Conservation (phyloP, 345 rosid genomes). For the Populus deltoides region DNA sequence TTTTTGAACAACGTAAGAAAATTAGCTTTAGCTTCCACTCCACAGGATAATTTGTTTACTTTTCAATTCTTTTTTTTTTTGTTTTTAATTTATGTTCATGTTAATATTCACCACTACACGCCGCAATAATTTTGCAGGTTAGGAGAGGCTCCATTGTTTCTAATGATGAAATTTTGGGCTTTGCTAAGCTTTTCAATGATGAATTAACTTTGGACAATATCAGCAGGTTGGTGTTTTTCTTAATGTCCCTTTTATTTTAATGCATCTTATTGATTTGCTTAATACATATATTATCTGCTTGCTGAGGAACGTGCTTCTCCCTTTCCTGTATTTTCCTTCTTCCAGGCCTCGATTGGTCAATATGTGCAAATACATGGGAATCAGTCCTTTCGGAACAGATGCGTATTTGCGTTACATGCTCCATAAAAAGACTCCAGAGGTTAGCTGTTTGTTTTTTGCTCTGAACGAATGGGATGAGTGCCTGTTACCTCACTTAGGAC, state of each 20-base stretch:
- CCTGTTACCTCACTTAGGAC: background rate
- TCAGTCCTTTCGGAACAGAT: constrained; percentile 90
- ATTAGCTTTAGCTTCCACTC: no score
- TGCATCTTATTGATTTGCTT: background rate
- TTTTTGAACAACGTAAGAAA: constrained; percentile 15
- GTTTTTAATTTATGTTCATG: background rate
- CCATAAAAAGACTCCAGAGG: constrained; percentile 77
- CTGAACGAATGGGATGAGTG: background rate
- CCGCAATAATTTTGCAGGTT: constrained; percentile 45
- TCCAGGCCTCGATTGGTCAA: constrained; percentile 85
- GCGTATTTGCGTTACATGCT: constrained; percentile 94
- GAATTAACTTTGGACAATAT: constrained; percentile 94
- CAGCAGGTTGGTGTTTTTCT: constrained; percentile 59
- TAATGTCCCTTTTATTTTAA: background rate
- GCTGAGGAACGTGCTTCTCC: background rate
- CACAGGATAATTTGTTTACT: background rate
- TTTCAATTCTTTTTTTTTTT: background rate
- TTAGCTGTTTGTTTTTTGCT: constrained; percentile 32
- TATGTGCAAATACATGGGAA: constrained; percentile 99
- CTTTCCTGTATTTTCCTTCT: background rate
- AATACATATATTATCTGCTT: background rate
- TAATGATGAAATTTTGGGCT: constrained; percentile 93
- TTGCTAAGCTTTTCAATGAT: constrained; percentile 90
- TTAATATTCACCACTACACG: background rate
- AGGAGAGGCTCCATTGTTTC: constrained; percentile 85